Evolutionary conservation across 306 rosid species (phyloP), one percentile per base, ranked within the genome.

Genomic region (Quercus alba): DNA sequence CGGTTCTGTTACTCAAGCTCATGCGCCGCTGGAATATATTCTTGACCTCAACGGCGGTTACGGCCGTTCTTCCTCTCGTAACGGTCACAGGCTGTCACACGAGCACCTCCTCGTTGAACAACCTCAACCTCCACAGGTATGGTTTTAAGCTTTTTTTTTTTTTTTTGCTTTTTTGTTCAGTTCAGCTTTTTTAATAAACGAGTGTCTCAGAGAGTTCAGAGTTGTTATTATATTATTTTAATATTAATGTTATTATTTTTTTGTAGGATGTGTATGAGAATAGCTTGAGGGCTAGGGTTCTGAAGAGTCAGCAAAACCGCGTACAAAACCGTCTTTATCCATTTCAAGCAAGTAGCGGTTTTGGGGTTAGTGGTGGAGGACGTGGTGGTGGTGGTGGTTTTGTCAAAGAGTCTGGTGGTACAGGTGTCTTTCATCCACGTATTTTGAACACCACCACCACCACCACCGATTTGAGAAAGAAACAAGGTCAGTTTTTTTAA

Each of bases 341-440:
- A 2, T 5, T 20, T 71, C 75, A 64, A 75, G 77, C 55, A 14
- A 51, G 73, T 58, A 11, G 25, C 35, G 75, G 84, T 46, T 35
- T 23, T 41, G 81, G 56, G 21, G 31, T 25, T 6, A 17, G 71
- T 17, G 58, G 70, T n/a, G 75, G 70, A 38, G 10, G 70, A 2
- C 46, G 70, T 26, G 75, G 71, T 12, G 3, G 23, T 21, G 23
- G 70, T 17, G 68, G 71, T 28, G 75, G 71, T 55, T 54, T 38
- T 63, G 46, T 35, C 62, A 84, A 62, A 77, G 70, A 75, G 18
- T 84, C 81, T 13, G 87, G 81, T 1, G 87, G 87, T 20, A 84
- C 84, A 0, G 78, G 81, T 5, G 87, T 84, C 28, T 84, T 80
- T 31, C 80, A 75, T 76, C 87, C 87, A 23, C 61, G 81, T 77